These are phyloP conservation scores for Apophysomyces ossiformis DNA, from an alignment of 371 early-diverging fungal genomes.

Conservation along the genomic window DNA sequence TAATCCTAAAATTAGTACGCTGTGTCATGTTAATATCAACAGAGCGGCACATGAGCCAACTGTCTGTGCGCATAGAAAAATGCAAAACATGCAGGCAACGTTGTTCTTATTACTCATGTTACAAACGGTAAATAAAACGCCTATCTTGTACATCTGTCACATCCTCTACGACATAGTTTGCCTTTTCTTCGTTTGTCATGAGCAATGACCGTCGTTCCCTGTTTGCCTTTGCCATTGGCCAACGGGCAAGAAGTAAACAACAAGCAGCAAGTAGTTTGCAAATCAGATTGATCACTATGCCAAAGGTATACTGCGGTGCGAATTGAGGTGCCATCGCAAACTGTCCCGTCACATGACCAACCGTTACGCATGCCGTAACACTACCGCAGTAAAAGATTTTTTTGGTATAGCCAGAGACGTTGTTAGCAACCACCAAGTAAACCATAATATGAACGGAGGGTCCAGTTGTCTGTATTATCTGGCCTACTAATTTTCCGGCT, in stretches of 20 bases:
- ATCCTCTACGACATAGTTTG: conserved; percentile 19
- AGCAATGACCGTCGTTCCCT: conserved; percentile 4
- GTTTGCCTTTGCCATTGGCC: conserved; percentile 17
- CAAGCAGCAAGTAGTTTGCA: not conserved
- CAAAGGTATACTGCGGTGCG: not conserved
- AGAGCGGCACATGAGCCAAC: too few relatives aligned
- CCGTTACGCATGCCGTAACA: not conserved
- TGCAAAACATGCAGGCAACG: too few relatives aligned
- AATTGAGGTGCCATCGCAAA: conserved; percentile 2
- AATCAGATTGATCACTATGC: not conserved
- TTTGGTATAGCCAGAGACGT: conserved; percentile 8
- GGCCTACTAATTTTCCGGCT: conserved; percentile 1
- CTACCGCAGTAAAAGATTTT: conserved; percentile 8
- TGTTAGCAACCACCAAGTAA: conserved; percentile 3
- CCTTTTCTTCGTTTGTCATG: too few relatives aligned
- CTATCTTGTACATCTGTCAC: conserved; percentile 23
- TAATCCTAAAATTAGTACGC: too few relatives aligned
- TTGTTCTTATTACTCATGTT: not conserved
- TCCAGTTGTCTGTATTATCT: conserved; percentile 18
- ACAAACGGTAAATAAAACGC: conserved; percentile 23
- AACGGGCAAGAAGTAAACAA: conserved; percentile 8
- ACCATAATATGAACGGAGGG: conserved; percentile 17
- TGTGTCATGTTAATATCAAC: too few relatives aligned
- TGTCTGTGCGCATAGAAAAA: too few relatives aligned
- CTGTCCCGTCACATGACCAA: conserved; percentile 1